Evolutionary conservation across 495 filamentous ascomycete genomes (phyloP), one percentile per base, ranked within the genome.

Genomic region (Apodospora peruviana): DNA sequence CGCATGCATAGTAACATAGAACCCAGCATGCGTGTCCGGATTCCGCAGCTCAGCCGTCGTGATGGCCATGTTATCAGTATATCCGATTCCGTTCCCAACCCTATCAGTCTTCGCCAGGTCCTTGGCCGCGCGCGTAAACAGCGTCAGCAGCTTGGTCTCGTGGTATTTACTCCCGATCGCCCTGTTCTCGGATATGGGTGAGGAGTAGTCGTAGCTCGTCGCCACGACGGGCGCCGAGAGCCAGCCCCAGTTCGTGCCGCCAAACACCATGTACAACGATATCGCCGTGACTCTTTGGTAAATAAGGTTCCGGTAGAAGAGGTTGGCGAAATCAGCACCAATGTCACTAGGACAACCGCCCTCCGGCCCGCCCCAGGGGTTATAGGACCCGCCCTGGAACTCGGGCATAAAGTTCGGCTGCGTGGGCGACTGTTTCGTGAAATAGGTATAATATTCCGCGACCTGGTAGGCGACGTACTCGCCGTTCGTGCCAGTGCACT

Each of bases 351-450:
- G 60, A 47, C 72, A 75, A 10, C 71, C 71, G 18, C 77, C 80
- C 49, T 76, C 65, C 0, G 80, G 78, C 1, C 73, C 74, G 48
- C 70, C 76, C 80, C 80, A 84, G 11, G 79, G 79, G 56, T 81
- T 81, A 51, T 79, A 83, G 7, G 69, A 73, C n/a, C 80, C 80
- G 19, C 80, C 80, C 56, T 84, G 80, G 58, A 83, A 84, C 53
- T 84, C 80, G 14, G 77, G 77, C 61, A 84, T 70, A 61, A 81
- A 82, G 7, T 61, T 68, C 0, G 80, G 80, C 56, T 78, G 71
- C 24, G 73, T 74, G 3, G 75, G 73, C 11, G 73, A 64, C 4
- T 48, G 45, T 24, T 48, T 48, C 5, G 42, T 45, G 32, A 45
- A 69, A 63, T 48, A 73, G 43, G 60, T 59, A 50, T 64, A 68